Evolutionary conservation across 768 basidiomycete species (phyloP), one percentile per base, ranked within the genome.

Genomic region (Lactarius deliciosus): DNA sequence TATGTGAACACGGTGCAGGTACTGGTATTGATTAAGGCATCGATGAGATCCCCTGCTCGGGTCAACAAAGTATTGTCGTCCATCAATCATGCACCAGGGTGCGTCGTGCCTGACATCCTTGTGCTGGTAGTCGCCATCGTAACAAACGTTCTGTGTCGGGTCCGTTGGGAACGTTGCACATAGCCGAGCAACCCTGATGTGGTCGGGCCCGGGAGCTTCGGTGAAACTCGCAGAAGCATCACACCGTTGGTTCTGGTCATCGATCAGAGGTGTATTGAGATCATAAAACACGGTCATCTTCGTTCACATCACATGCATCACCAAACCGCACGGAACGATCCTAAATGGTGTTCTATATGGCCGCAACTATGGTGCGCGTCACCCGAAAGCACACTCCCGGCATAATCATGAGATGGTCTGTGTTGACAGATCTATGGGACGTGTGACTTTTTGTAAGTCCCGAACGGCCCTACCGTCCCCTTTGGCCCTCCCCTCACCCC

Each of bases 381-480:
- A 50, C 47, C 22, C 45, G 22, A 5, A 43, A 57, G 9, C 50
- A 28, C 32, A 22, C 57, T 9, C 13, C 22, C 57, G 34, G 34
- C 6, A 28, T 6, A 20, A 40, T 50, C 57, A 57, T 36, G 32
- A 63, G 15, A 16, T 16, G 8, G 38, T 16, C 5, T 15, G 38
- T 55, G 54, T 25, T 1, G 11, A 41, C 38, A 22, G 18, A 7
- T 7, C 43, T 68, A 68, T 60, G 66, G 16, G n/a, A 41, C 47
- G 8, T 67, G 70, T 59, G 64, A 36, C 30, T 64, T 69, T 53
- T 70, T 71, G 50, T 66, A 71, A 13, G 70, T 64, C 56, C 70
- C 70, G 25, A 71, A 71, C 13, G 70, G 70, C 6, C 70, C 70
- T 13, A 71, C 70, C 8, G 62, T 71, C n/a, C 70, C 70, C 57